These are phyloP conservation scores for Cytospora paraplurivora DNA, from an alignment of 2,329 filamentous ascomycete genomes.

Conservation along the genomic window DNA sequence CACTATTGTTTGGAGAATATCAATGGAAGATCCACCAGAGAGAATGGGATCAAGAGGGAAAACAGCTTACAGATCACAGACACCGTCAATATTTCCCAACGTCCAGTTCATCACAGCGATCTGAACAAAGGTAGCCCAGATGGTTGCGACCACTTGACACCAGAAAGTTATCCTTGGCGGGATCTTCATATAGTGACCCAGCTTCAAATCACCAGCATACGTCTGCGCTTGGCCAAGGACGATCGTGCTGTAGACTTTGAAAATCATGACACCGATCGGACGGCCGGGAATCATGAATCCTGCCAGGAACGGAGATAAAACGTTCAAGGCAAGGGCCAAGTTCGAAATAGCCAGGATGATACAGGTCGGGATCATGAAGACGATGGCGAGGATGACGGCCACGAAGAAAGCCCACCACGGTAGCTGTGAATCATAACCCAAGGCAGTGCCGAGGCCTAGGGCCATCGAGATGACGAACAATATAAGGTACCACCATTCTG, in stretches of 20 bases:
- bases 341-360: slow-evolving; percentile 55
- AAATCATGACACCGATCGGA: slow-evolving; percentile 58
- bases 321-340: slow-evolving; percentile 53
- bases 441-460: slow-evolving; percentile 47
- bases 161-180: slow-evolving; percentile 46
- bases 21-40: slow-evolving; percentile 30
- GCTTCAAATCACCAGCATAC: slow-evolving; percentile 40
- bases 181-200: slow-evolving; percentile 44
- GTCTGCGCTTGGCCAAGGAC: slow-evolving; percentile 41
- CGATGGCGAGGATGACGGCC: slow-evolving; percentile 46
- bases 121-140: slow-evolving; percentile 49
- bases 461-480: slow-evolving; percentile 50
- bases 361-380: slow-evolving; percentile 50
- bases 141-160: slow-evolving; percentile 45
- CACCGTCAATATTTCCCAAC: slow-evolving; percentile 48
- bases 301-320: slow-evolving; percentile 56
- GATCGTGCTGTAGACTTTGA: slow-evolving; percentile 52
- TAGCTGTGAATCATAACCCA: slow-evolving; percentile 51
- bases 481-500: slow-evolving; percentile 56
- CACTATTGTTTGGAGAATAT: slow-evolving; percentile 42
- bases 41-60: too few relatives aligned
- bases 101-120: slow-evolving; percentile 49
- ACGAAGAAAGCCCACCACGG: slow-evolving; percentile 58
- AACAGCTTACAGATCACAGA: slow-evolving; percentile 46
- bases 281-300: slow-evolving; percentile 62